These are phyloP conservation scores for Rauvolfia tetraphylla DNA, from an alignment of 257 asterid genomes.

Conservation along the genomic window DNA sequence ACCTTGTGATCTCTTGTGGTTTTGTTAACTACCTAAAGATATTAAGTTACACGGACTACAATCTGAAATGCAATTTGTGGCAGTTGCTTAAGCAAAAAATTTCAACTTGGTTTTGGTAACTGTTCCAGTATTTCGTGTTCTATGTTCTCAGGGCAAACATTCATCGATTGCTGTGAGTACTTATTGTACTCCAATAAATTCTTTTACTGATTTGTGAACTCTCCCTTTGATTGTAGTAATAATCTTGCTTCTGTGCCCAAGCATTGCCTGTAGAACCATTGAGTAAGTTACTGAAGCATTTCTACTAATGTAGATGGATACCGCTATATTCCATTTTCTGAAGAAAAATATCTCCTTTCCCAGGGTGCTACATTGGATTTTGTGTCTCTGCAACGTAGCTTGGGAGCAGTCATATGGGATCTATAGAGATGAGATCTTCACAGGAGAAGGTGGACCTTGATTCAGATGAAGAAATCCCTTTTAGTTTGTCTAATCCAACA, in stretches of 20 bases:
- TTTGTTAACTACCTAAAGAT: not conserved
- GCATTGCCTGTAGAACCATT: not conserved
- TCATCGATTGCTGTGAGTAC: not conserved
- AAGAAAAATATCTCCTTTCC: not conserved
- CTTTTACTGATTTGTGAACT: not conserved
- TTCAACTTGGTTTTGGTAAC: not conserved
- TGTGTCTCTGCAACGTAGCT: not conserved
- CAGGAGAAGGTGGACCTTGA: constrained; percentile 52
- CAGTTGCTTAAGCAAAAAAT: not conserved
- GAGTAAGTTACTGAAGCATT: not conserved
- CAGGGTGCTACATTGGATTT: not conserved
- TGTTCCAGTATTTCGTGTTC: not conserved
- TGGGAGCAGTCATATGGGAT: constrained; percentile 10
- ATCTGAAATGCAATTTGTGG: not conserved
- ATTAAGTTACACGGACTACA: not conserved
- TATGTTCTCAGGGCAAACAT: not conserved
- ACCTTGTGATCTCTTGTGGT: not conserved
- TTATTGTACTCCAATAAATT: not conserved
- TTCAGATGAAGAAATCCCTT: constrained; percentile 65
- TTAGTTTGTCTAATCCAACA: constrained; percentile 38
- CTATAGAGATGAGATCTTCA: constrained; percentile 35
- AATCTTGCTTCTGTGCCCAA: not conserved
- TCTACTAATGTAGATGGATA: not conserved
- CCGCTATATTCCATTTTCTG: not conserved
- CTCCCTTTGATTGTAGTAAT: not conserved